Conservation (phyloP, 2,329 filamentous ascomycete species). For the Calonectria naviculata region DNA sequence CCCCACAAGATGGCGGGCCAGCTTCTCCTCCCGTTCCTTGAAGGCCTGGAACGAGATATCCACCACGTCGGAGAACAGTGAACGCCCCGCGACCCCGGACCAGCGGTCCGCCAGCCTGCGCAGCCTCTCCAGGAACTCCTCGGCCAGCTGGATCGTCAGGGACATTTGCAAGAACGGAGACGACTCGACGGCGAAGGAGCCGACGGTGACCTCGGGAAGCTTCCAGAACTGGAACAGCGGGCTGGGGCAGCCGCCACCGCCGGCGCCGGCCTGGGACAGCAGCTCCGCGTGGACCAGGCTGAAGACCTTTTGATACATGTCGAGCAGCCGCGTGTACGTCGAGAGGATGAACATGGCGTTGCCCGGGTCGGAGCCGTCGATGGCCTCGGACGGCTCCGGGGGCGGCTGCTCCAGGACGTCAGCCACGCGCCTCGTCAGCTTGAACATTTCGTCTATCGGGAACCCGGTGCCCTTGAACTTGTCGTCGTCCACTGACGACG, state of each 20-base stretch:
- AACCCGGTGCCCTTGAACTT: slow-evolving; percentile 44
- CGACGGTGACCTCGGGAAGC: slow-evolving; percentile 54
- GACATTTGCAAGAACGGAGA: slow-evolving; percentile 55
- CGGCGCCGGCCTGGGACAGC: slow-evolving; percentile 43
- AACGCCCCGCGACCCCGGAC: slow-evolving; percentile 34
- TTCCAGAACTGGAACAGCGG: slow-evolving; percentile 50
- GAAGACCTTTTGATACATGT: slow-evolving; percentile 54
- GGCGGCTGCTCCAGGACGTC: slow-evolving; percentile 46
- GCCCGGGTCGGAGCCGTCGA: slow-evolving; percentile 47
- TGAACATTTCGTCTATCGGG: slow-evolving; percentile 54
- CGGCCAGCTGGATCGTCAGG: slow-evolving; percentile 54
- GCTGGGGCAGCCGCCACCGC: too few species aligned
- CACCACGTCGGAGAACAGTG: slow-evolving; percentile 48
- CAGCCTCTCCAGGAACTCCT: slow-evolving; percentile 52
- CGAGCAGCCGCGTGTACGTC: slow-evolving; percentile 51
- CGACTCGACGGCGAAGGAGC: slow-evolving; percentile 52
- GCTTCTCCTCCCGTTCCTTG: slow-evolving; percentile 47
- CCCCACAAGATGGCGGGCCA: slow-evolving; percentile 46
- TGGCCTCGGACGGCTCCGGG: slow-evolving; percentile 14
- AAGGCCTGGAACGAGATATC: slow-evolving; percentile 44
- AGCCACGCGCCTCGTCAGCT: slow-evolving; percentile 50
- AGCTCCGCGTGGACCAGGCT: slow-evolving; percentile 49
- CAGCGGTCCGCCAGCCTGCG: slow-evolving; percentile 45
- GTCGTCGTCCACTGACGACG: slow-evolving; percentile 34
- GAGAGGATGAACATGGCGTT: slow-evolving; percentile 53